These are phyloP conservation scores for Fusarium fujikuroi DNA, from an alignment of 2,329 filamentous ascomycete species.

Conservation along the genomic window DNA sequence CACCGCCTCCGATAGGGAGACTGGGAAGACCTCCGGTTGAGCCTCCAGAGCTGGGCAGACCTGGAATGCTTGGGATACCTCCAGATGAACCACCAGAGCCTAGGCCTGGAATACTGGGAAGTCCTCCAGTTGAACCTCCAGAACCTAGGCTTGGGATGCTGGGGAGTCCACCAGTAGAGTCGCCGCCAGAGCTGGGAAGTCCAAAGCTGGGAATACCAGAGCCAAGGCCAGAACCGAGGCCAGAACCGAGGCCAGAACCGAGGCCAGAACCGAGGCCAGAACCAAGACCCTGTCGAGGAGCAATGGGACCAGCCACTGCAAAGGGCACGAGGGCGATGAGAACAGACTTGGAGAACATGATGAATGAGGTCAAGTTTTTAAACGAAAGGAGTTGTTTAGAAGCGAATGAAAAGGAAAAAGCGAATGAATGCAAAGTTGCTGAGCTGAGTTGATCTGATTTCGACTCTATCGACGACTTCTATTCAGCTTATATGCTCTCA, in stretches of 20 bases:
- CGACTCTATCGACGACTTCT: background rate
- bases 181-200: background rate
- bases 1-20: background rate
- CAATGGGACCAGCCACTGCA: constrained; percentile 38
- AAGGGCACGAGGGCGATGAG: constrained; percentile 39
- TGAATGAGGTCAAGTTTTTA: constrained; percentile 6
- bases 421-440: constrained; percentile 21
- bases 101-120: background rate
- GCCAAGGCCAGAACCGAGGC: constrained; percentile 2
- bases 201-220: constrained; percentile 7
- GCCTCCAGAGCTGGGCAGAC: background rate
- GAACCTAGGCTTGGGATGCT: background rate
- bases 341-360: constrained; percentile 37
- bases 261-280: background rate
- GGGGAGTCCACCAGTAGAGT: background rate
- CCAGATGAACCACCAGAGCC: background rate
- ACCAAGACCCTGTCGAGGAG: constrained; percentile 13
- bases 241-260: background rate
- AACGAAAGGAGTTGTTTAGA: constrained; percentile 15
- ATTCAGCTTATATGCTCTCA: constrained; percentile 16
- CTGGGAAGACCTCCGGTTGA: background rate
- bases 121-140: background rate
- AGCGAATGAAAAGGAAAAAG: constrained; percentile 7
- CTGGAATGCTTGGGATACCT: background rate
- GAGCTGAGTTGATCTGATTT: constrained; percentile 22